Evolutionary conservation across 768 basidiomycete genomes (phyloP).

Genomic region (Xerocomellus chrysenteron): DNA sequence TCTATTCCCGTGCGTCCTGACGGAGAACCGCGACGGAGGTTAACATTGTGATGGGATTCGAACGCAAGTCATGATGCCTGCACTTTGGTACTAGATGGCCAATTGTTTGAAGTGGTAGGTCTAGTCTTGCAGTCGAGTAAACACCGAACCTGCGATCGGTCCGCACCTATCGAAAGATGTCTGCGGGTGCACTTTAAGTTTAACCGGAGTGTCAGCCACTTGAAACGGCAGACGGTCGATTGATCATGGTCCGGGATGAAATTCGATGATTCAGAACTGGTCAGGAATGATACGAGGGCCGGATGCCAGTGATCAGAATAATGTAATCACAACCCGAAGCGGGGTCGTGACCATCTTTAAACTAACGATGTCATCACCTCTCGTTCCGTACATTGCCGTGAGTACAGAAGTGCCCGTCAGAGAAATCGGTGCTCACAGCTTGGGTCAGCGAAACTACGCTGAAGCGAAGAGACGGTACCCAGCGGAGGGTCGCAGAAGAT

Average conservation of each 20-base stretch:
- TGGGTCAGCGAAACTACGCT: slow-evolving; percentile 41
- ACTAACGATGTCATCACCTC: slow-evolving; percentile 19
- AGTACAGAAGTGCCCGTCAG: slow-evolving; percentile 2
- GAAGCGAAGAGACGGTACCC: slow-evolving; percentile 45
- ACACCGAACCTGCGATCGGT: not conserved
- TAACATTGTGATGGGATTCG: not conserved
- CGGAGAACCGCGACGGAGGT: not conserved
- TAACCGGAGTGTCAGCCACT: not conserved
- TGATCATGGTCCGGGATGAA: not conserved
- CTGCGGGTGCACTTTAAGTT: not conserved
- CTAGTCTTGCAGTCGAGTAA: too few relatives aligned
- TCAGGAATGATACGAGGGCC: too few relatives aligned
- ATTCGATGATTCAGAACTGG: too few relatives aligned
- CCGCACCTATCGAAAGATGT: not conserved
- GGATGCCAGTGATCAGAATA: too few relatives aligned
- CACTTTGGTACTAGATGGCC: not conserved
- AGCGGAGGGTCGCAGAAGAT: slow-evolving; percentile 54
- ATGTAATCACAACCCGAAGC: not conserved
- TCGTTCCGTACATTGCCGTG: slow-evolving; percentile 20
- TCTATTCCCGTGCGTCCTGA: not conserved
- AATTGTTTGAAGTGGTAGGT: not conserved
- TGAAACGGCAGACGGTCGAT: not conserved
- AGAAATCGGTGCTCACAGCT: slow-evolving; percentile 5
- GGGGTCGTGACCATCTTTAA: not conserved
- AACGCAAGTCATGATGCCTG: not conserved